Evolutionary conservation across 106 monocot genomes (phyloP).

Genomic region (Acorus calamus): DNA sequence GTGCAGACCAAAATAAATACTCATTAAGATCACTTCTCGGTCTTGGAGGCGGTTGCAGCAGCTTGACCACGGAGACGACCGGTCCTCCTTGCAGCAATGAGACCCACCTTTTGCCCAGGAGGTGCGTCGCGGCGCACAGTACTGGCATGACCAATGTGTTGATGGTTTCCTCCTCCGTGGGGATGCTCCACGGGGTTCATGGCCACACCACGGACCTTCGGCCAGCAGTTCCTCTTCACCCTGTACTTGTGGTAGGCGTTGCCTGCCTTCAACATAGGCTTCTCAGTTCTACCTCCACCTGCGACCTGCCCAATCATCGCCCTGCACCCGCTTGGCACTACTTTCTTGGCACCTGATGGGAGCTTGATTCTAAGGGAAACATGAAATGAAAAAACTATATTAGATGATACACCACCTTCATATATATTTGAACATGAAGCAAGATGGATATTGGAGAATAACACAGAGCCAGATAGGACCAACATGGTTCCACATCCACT

Average conservation of each 20-base stretch:
- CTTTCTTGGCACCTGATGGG: constrained; percentile 42
- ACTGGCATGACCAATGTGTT: constrained; percentile 50
- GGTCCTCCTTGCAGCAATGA: constrained; percentile 50
- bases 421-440: too few relatives aligned
- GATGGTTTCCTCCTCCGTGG: constrained; percentile 61
- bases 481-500: too few relatives aligned
- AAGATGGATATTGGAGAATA: too few relatives aligned
- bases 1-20: too few relatives aligned
- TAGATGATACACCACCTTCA: too few relatives aligned
- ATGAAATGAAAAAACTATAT: too few relatives aligned
- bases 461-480: too few relatives aligned
- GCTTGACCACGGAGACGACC: constrained; percentile 52
- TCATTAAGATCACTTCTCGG: constrained; percentile 2
- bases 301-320: constrained; percentile 55
- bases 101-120: constrained; percentile 46
- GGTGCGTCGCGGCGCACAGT: constrained; percentile 48
- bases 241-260: constrained; percentile 46
- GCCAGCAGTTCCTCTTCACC: constrained; percentile 68
- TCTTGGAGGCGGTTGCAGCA: constrained; percentile 35
- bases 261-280: constrained; percentile 27
- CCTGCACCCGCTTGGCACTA: constrained; percentile 40
- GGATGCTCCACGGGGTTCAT: constrained; percentile 65
- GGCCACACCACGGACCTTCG: constrained; percentile 61
- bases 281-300: constrained; percentile 41
- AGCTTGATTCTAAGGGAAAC: constrained; percentile 32